Evolutionary conservation across 331 rosid species (phyloP), one percentile per base, ranked within the genome.

Genomic region (Spiraea crenata): DNA sequence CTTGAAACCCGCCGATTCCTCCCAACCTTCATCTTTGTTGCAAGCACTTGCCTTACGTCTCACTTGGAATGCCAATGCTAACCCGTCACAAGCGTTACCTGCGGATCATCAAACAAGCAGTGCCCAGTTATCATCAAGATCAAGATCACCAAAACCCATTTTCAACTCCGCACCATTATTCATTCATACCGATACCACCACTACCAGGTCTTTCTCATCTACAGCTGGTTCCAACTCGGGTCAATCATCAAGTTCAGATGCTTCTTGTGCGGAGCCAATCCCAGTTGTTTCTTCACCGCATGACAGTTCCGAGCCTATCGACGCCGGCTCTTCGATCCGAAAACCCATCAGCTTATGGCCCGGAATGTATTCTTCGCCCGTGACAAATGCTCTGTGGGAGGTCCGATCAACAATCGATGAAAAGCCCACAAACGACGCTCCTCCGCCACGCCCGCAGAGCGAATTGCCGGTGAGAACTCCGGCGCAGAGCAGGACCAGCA

Each of bases 341-440:
- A 93, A 89, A 68, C 96, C 96, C 14, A 62, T 89, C 75, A 77
- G 72, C 64, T 70, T 89, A 25, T 89, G 97, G 96, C 99, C 96
- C 0, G 99, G 97, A 39, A 83, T 86, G 88, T 82, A 83, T 77
- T 92, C 88, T 67, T 91, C 99, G 5, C 97, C 97, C 11, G 97
- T 89, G 6, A 93, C 92, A 10, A 80, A 85, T 55, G 99, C 99
- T 64, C 88, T 93, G 0, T 93, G 98, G 98, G 96, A 93, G 77
- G 98, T 96, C 1, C 85, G 98, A 82, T 83, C 95, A 17, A 72
- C 66, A 37, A 80, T 89, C 16, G 80, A 81, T 50, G 96, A 85
- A 57, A 76, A 75, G 7, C 63, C 52, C 49, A 69, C 59, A 5
- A 42, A 4, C 16, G 70, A 70, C 7, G 66, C 70, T 14, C 63